These are phyloP conservation scores for Calocybe gangraenosa DNA, from an alignment of 768 basidiomycete species.

Conservation along the genomic window DNA sequence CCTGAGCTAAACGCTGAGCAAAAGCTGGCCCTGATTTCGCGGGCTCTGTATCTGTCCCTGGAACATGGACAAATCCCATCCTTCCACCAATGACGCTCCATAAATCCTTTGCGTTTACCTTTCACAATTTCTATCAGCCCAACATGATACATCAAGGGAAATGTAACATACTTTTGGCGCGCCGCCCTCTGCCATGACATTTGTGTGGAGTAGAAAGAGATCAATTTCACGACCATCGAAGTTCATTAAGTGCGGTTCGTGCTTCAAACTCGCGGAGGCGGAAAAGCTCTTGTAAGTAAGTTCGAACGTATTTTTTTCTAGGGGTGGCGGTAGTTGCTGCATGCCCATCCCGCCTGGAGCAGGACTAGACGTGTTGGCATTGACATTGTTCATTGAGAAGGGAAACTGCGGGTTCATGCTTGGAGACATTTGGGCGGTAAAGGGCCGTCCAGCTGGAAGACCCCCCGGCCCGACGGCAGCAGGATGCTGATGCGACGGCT, in stretches of 20 bases:
- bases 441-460: slow-evolving; percentile 15
- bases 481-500: slow-evolving; percentile 33
- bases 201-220: slow-evolving; percentile 51
- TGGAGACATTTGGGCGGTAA: slow-evolving; percentile 29
- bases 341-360: slow-evolving; percentile 4
- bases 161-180: slow-evolving; percentile 34
- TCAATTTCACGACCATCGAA: slow-evolving; percentile 58
- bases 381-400: slow-evolving; percentile 10
- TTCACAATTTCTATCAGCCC: not conserved
- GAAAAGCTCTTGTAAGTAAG: slow-evolving; percentile 46
- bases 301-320: slow-evolving; percentile 53
- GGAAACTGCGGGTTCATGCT: slow-evolving; percentile 25
- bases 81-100: slow-evolving; percentile 69
- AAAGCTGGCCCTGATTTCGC: slow-evolving; percentile 57
- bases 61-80: slow-evolving; percentile 63
- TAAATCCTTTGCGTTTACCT: slow-evolving; percentile 53
- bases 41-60: slow-evolving; percentile 56
- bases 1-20: slow-evolving; percentile 54
- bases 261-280: slow-evolving; percentile 32
- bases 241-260: slow-evolving; percentile 36
- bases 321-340: slow-evolving; percentile 27
- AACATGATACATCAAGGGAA: not conserved
- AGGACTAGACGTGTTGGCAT: slow-evolving; percentile 11
- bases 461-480: slow-evolving; percentile 6
- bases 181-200: slow-evolving; percentile 60